phyloP scores from a whole-genome alignment of 768 basidiomycete genomes.

The Saitozyma sp. region DNA sequence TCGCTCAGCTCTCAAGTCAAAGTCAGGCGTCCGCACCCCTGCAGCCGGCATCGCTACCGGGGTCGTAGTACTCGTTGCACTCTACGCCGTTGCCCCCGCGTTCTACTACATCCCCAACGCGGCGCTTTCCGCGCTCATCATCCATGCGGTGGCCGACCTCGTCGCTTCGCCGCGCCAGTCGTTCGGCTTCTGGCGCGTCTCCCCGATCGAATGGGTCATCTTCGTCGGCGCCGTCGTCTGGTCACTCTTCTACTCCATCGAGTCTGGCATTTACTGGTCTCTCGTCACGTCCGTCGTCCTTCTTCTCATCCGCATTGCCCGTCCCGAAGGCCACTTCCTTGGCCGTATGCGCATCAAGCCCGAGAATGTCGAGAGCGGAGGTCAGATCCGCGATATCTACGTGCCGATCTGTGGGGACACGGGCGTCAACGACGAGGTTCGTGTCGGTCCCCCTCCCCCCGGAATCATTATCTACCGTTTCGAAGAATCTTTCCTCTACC shows the following conservation, averaged over 20 bases:
- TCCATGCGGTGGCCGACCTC: constrained; percentile 76
- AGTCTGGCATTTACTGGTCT: constrained; percentile 70
- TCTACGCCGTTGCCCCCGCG: constrained; percentile 90
- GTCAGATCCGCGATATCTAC: constrained; percentile 69
- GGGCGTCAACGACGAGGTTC: constrained; percentile 69
- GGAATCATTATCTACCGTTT: constrained; percentile 89
- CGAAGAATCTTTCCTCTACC: constrained; percentile 77
- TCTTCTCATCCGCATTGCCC: constrained; percentile 79
- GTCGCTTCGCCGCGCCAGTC: constrained; percentile 79
- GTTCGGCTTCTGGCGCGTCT: constrained; percentile 89
- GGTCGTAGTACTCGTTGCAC: constrained; percentile 83
- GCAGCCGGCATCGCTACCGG: constrained; percentile 81
- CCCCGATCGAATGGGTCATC: constrained; percentile 87
- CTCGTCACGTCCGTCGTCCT: constrained; percentile 73
- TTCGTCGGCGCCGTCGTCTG: constrained; percentile 83
- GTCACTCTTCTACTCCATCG: constrained; percentile 90
- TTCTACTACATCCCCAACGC: constrained; percentile 70
- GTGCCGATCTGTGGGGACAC: constrained; percentile 64
- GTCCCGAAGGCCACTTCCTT: constrained; percentile 85
- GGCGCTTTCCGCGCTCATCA: constrained; percentile 85
- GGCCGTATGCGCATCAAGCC: constrained; percentile 66
- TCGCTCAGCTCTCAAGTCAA: constrained; percentile 89
- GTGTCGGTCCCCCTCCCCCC: constrained; percentile 73
- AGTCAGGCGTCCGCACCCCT: constrained; percentile 96
- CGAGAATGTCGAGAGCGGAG: constrained; percentile 43